A percentile compares a stretch with the other conserved stretches of the same genome.
Conservation (phyloP, 345 rosid genomes). For the Draba incana region DNA sequence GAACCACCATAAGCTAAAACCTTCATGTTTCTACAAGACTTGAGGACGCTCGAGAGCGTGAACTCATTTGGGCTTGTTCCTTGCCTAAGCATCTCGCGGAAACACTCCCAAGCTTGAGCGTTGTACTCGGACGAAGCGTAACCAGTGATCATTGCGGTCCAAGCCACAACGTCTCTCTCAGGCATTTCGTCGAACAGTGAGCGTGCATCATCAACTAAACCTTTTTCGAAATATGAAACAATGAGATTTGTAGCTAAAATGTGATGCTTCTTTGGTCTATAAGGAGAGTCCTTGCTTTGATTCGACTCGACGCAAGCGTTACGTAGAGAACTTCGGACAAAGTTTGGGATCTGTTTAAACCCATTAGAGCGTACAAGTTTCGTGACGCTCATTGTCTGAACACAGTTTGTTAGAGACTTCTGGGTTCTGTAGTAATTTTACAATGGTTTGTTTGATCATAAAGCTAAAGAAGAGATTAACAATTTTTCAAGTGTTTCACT, state of each 20-base stretch:
- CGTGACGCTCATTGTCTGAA: constrained; percentile 42
- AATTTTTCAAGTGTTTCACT: too few relatives aligned
- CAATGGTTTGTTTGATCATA: not conserved
- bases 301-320: constrained; percentile 33
- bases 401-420: not conserved
- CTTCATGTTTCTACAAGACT: constrained; percentile 72
- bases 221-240: constrained; percentile 56
- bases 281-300: constrained; percentile 37
- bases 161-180: constrained; percentile 37
- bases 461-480: too few relatives aligned
- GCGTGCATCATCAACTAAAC: constrained; percentile 74
- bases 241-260: constrained; percentile 72
- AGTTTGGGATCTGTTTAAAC: constrained; percentile 46
- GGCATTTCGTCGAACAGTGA: constrained; percentile 48
- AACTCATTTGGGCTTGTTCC: constrained; percentile 60
- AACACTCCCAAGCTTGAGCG: constrained; percentile 59
- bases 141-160: constrained; percentile 44
- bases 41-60: constrained; percentile 68
- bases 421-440: not conserved
- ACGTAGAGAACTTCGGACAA: constrained; percentile 50
- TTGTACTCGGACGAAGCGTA: constrained; percentile 52
- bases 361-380: constrained; percentile 40
- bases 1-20: constrained; percentile 53
- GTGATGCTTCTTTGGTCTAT: constrained; percentile 55
- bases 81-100: constrained; percentile 56